Conservation (phyloP, 805 yeast genomes). For the Scheffersomyces ergatensis region DNA sequence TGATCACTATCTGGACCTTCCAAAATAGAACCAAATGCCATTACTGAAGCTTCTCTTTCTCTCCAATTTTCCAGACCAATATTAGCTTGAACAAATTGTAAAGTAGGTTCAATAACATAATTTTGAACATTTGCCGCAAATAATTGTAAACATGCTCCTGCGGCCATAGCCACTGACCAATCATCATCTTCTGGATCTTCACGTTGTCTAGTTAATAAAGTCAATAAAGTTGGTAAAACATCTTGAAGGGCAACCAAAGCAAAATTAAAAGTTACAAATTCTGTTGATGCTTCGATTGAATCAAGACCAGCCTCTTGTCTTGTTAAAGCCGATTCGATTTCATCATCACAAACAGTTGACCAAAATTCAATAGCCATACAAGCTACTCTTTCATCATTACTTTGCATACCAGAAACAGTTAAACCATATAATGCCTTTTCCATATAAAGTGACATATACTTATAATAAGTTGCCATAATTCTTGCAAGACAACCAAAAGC, state of each 20-base stretch:
- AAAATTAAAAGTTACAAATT: conserved; percentile 66
- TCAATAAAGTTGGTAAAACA: conserved; percentile 82
- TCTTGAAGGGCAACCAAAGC: conserved; percentile 81
- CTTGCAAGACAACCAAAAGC: conserved; percentile 95
- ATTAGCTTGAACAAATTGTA: conserved; percentile 78
- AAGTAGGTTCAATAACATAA: conserved; percentile 80
- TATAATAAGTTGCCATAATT: conserved; percentile 86
- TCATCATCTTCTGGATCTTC: conserved; percentile 94
- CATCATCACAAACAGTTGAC: conserved; percentile 99
- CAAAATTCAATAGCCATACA: conserved; percentile 99
- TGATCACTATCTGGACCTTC: conserved; percentile 87
- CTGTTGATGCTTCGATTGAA: conserved; percentile 21
- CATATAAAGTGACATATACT: conserved; percentile 92
- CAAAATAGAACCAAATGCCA: conserved; percentile 97
- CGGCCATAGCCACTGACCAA: conserved; percentile 98
- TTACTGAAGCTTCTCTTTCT: conserved; percentile 92
- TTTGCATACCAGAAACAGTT: conserved; percentile 90
- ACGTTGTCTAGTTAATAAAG: conserved; percentile 79
- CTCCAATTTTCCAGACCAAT: conserved; percentile 64
- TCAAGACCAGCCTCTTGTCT: conserved; percentile 59
- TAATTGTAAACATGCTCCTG: conserved; percentile 93
- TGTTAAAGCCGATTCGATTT: conserved; percentile 73
- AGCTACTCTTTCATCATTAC: conserved; percentile 78
- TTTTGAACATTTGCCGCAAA: conserved; percentile 90
- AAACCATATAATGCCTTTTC: conserved; percentile 91